Evolutionary conservation across 2,329 filamentous ascomycete genomes (phyloP), one percentile per base, ranked within the genome.

Genomic region (Apiospora sp.): DNA sequence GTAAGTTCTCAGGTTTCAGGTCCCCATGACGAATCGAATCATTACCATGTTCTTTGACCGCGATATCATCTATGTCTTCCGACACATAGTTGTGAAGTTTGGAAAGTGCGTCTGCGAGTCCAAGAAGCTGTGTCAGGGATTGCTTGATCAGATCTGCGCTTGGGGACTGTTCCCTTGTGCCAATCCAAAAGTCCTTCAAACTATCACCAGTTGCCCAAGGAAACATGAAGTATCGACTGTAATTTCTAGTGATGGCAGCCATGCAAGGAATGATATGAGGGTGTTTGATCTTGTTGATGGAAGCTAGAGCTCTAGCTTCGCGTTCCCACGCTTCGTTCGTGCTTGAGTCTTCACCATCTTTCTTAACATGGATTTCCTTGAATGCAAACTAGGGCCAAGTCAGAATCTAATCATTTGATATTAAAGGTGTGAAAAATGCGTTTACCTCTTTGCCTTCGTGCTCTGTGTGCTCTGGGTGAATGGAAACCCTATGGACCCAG

Each of bases 271-370:
- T 68, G 44, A 74, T 68, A 67, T 74, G 69, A 6, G n/a, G 12
- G 30, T 75, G 44, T 13, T 70, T 91, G 91, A 49, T 22, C 24
- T 49, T 22, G 22, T 49, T 49, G 48, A 49, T 49, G 22, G 8
- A 49, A 7, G 22, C 48, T 22, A 49, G 4, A 10, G 48, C 48
- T 7, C 48, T 24, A 1, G 48, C 48, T 4, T 49, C 48, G 6
- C 48, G 16, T 24, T 49, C 48, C 48, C 48, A 49, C 12, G 22
- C 48, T 6, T 49, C n/a, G 22, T 49, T 7, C 1, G 48, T 49
- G 10, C 4, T 12, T 7, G 7, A 49, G 48, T 49, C 48, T 1
- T 24, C 48, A 10, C 48, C 48, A 12, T 8, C 48, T 22, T 22
- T 49, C 2, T 49, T 49, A 1, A 49, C 48, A 0, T 22, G 48